Base-by-base conservation (phyloP, 2,329 filamentous ascomycete genomes). In the Colletotrichum musae region DNA sequence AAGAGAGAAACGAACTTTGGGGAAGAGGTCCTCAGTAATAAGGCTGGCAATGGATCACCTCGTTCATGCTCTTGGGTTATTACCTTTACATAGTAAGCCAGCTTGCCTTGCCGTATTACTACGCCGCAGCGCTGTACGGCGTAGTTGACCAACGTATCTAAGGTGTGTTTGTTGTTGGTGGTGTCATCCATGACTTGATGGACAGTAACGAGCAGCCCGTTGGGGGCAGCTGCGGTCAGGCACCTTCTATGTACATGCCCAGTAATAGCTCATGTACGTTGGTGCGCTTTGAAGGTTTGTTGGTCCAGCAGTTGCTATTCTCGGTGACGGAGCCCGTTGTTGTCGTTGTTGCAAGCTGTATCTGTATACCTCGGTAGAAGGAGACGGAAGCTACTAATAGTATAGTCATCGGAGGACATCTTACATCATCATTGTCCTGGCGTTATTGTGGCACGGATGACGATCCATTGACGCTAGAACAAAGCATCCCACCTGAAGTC, bases 381-480 rank as follows among this genome's bases (percentile, higher is more conserved):
- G 18, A 62, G 51, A 10, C 41, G 28, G 39, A 39, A 26, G 32
- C 18, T 50, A 24, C 21, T 4, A 24, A 24, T 24, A 24, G 21
- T 24, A 16, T 41, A 2, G 32, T 36, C 32, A 10, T 36, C 43
- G 41, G 45, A n/a, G 26, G 52, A 53, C 65, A 68, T 53, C 61
- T 43, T 69, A 56, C 54, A 56, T 59, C 61, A 69, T 36, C 59
- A 54, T 28, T 36, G 21, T 15, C 13, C 32, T 28, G 48, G 24
- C 41, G 60, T 36, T 54, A 54, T 53, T 32, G 66, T 59, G 28
- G 54, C 54, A 69, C 66, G 62, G 61, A 60, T 53, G 43, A 43
- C 28, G 48, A 60, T 45, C 41, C 28, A 13, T 51, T 60, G 15
- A 21, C 21, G 18, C 36, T 36, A 36, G 32, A 36, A 36, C 32